Evolutionary conservation across 1,284 basidiomycete species (phyloP).

Genomic region (Cryptococcus sp.): DNA sequence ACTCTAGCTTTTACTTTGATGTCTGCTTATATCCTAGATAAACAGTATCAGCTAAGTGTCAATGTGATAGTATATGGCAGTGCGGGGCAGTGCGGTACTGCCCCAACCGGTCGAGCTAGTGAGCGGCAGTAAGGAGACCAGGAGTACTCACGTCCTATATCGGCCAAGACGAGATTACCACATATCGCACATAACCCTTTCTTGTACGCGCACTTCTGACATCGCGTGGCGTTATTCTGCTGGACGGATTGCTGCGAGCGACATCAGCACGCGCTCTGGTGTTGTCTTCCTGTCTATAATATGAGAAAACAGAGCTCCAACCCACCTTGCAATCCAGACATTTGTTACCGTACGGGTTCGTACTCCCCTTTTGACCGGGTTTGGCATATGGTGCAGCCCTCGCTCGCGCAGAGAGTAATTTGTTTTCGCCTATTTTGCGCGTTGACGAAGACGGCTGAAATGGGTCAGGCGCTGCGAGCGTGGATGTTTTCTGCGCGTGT

Average conservation of each 20-base stretch:
- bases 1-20: conserved; percentile 29
- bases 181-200: conserved; percentile 54
- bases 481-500: conserved; percentile 45
- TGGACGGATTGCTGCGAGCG: conserved; percentile 36
- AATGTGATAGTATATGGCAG: background rate
- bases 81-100: too few relatives aligned
- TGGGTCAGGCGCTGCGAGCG: conserved; percentile 47
- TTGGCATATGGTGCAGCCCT: conserved; percentile 43
- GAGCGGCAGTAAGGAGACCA: background rate
- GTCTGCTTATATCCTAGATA: conserved; percentile 46
- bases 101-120: too few relatives aligned
- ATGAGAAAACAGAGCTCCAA: background rate
- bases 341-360: conserved; percentile 50
- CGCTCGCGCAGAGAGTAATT: conserved; percentile 46
- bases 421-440: conserved; percentile 54
- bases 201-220: conserved; percentile 54
- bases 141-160: conserved; percentile 38
- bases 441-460: conserved; percentile 50
- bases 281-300: background rate
- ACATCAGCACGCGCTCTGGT: background rate
- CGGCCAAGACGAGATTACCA: conserved; percentile 45
- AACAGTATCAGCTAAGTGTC: background rate
- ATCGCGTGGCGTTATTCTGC: conserved; percentile 50
- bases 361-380: conserved; percentile 31
- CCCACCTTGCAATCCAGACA: conserved; percentile 53